Conservation (phyloP, 345 rosid species). For the Salix brachista region DNA sequence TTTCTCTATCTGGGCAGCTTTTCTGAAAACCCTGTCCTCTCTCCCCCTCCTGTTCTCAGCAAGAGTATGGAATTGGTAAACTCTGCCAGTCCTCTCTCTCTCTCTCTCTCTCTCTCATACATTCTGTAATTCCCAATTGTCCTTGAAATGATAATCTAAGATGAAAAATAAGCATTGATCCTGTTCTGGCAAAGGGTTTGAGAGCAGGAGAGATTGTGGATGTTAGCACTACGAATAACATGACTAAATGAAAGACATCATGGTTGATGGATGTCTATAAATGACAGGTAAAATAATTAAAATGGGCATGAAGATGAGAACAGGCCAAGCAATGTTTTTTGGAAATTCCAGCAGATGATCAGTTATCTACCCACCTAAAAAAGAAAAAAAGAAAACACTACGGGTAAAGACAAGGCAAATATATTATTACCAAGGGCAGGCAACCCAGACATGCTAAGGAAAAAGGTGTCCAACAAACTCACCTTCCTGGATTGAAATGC, state of each 20-base stretch:
- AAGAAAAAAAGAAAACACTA: neutral
- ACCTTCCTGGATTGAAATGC: conserved; percentile 77
- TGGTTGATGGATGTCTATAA: neutral
- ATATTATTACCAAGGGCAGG: neutral
- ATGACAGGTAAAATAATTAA: neutral
- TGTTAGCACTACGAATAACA: neutral
- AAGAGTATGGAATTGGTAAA: neutral
- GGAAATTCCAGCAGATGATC: neutral
- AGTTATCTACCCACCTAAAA: neutral
- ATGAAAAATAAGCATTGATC: neutral
- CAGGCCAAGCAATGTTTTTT: neutral
- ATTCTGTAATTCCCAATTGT: neutral
- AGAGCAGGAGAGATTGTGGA: neutral
- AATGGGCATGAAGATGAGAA: neutral
- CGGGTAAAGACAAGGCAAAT: neutral
- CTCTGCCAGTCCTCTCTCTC: neutral
- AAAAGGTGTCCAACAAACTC: conserved; percentile 5
- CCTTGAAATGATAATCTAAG: neutral
- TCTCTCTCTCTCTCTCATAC: neutral
- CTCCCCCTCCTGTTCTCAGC: too few relatives aligned
- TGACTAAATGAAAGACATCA: neutral
- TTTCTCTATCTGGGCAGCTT: too few relatives aligned
- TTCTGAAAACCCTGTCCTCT: too few relatives aligned
- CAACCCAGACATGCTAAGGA: neutral
- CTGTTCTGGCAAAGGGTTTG: neutral